Base-by-base conservation (phyloP, 805 yeast species). In the Limtongia smithiae region DNA sequence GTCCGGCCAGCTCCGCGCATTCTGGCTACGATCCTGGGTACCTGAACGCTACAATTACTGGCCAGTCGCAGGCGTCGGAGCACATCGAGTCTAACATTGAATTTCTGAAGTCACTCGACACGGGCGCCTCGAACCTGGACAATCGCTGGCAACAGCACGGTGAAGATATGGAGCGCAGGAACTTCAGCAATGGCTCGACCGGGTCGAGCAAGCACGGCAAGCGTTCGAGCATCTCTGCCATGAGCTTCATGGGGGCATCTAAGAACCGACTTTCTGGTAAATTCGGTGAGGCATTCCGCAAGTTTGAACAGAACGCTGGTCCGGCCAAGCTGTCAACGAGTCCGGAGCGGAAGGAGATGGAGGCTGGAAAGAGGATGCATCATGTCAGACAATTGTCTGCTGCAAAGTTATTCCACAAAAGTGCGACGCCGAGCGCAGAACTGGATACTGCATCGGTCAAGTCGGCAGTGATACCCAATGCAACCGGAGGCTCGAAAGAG, bases 81-180 rank as follows among this genome's bases (percentile, higher is more conserved):
- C 58, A 54, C 32, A 54, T 52, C 24, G 58, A 54, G 28, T 53
- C 54, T 9, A 48, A 47, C 34, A 27, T 54, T 14, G 58, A 54
- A 15, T 54, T 54, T 33, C 36, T 54, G 30, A 50, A 53, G 27
- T 34, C 53, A 3, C 38, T 54, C n/a, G 57, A 53, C 38, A 54
- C 51, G 20, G 58, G 57, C 28, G 52, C 46, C 14, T 54, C 58
- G n/a, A 44, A 25, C 20, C 20, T 34, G 22, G 49, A 36, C 6
- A 20, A 24, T 15, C 25, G n/a, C 22, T 18, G 30, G 11, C 41
- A 20, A 5, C 41, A 37, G 8, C 35, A 27, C 17, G 34, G 45
- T 6, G 50, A 37, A 7, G 40, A 37, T n/a, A 9, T 31, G 3
- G 37, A 42, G 11, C 14, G 4, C n/a, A 25, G 48, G 14, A 39